phyloP scores from a whole-genome alignment of 2,329 filamentous ascomycete genomes.

The Xylariales sp. region DNA sequence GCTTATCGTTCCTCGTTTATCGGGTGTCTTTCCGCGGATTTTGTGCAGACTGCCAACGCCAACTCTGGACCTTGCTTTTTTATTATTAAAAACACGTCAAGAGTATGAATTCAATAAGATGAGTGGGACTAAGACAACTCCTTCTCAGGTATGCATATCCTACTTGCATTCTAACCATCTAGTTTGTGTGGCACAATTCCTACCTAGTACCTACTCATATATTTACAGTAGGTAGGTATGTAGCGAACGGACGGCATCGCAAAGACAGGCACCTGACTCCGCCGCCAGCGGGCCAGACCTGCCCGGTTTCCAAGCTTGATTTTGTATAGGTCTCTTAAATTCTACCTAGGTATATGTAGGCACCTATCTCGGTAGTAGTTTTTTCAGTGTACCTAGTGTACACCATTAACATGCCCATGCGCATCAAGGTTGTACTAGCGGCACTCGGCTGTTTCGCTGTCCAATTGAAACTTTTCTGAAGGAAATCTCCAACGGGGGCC shows the following conservation, averaged over 20 bases:
- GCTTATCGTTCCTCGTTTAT: neutral
- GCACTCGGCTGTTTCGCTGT: constrained; percentile 13
- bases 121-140: no score
- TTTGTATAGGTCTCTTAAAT: neutral
- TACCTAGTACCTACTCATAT: no score
- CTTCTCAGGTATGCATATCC: no score
- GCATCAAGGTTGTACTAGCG: constrained; percentile 2
- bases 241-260: neutral
- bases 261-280: constrained; percentile 3
- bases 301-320: constrained; percentile 14
- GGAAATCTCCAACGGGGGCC: neutral
- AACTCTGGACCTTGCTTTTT: constrained; percentile 2
- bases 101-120: no score
- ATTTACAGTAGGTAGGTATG: no score
- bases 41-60: neutral
- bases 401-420: neutral
- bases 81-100: no score
- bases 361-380: no score
- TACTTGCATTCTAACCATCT: no score
- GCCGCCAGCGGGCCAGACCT: constrained; percentile 11
- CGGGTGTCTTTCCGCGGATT: constrained; percentile 1
- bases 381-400: neutral
- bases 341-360: no score
- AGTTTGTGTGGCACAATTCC: no score
- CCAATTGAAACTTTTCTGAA: constrained; percentile 8